Conservation (phyloP, 2,329 filamentous ascomycete species). For the Huntiella omanensis region DNA sequence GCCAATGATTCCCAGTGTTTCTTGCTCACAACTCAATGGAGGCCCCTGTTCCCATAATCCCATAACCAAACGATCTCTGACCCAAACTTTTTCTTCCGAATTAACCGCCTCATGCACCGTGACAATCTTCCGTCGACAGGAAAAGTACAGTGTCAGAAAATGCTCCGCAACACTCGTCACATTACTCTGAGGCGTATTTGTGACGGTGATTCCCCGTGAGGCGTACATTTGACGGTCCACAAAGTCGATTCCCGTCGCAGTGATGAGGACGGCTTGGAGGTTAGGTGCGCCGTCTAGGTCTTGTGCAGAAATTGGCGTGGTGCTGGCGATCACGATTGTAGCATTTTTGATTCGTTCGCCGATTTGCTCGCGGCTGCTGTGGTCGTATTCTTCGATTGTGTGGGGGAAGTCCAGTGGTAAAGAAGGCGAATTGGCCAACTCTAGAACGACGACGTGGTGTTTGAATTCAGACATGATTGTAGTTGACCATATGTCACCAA, state of each 20-base stretch:
- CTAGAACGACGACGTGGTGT: slow-evolving; percentile 8
- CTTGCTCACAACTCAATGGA: slow-evolving; percentile 16
- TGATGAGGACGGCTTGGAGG: slow-evolving; percentile 5
- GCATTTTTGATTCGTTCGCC: slow-evolving; percentile 7
- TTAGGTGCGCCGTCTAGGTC: slow-evolving; percentile 1
- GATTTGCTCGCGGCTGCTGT: slow-evolving; percentile 1
- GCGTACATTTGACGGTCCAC: slow-evolving; percentile 6
- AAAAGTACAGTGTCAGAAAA: slow-evolving; percentile 9
- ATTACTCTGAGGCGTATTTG: slow-evolving; percentile 9
- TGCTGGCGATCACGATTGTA: slow-evolving; percentile 9
- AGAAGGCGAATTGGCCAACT: slow-evolving; percentile 4
- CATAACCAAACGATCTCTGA: slow-evolving; percentile 4
- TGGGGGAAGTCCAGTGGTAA: slow-evolving; percentile 7
- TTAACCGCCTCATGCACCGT: background rate
- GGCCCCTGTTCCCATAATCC: slow-evolving; percentile 10
- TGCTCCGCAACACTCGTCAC: slow-evolving; percentile 7
- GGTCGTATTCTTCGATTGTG: slow-evolving; percentile 4
- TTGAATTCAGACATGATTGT: too few relatives aligned
- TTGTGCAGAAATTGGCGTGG: slow-evolving; percentile 4
- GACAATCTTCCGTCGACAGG: slow-evolving; percentile 5
- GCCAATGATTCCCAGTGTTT: slow-evolving; percentile 16
- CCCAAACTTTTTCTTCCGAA: background rate
- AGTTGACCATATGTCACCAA: too few relatives aligned
- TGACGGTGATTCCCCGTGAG: slow-evolving; percentile 5
- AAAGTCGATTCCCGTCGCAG: slow-evolving; percentile 9